These are phyloP conservation scores for Verticillium nubilum DNA, from an alignment of 2,329 filamentous ascomycete species.

Conservation along the genomic window DNA sequence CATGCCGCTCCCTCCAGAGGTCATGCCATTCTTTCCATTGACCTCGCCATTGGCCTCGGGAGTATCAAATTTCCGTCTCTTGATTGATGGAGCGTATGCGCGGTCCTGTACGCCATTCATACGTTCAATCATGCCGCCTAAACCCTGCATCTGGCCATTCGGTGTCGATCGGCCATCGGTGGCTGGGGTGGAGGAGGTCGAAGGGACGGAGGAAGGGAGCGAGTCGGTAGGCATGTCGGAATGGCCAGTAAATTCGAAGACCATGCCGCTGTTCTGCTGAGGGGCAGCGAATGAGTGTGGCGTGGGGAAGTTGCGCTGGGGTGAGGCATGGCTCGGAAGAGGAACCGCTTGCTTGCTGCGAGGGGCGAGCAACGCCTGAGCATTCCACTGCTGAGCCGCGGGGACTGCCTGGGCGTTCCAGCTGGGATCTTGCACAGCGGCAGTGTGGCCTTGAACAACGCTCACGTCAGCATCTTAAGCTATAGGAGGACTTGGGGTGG, in stretches of 20 bases:
- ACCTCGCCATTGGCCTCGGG: constrained; percentile 35
- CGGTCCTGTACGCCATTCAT: constrained; percentile 72
- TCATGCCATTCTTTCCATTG: constrained; percentile 35
- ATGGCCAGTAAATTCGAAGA: constrained; percentile 37
- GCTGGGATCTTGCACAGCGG: neutral
- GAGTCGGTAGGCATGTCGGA: constrained; percentile 21
- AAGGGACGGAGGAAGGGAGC: constrained; percentile 24
- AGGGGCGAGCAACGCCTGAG: constrained; percentile 10
- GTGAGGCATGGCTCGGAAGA: neutral
- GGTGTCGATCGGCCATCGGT: constrained; percentile 11
- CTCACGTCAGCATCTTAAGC: constrained; percentile 2
- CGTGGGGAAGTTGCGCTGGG: constrained; percentile 5
- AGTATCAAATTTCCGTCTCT: constrained; percentile 55
- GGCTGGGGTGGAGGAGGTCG: constrained; percentile 25
- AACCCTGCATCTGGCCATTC: constrained; percentile 27
- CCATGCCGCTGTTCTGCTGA: constrained; percentile 24
- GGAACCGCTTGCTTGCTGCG: constrained; percentile 6
- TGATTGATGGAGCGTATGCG: constrained; percentile 49
- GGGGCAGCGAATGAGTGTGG: constrained; percentile 9
- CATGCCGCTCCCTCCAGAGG: constrained; percentile 45
- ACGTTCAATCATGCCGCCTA: constrained; percentile 64
- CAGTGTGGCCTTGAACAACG: constrained; percentile 7
- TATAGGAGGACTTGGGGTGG: neutral
- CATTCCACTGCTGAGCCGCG: constrained; percentile 8
- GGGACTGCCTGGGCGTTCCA: constrained; percentile 4